Conservation (phyloP, 176 grass and related monocot genomes). For the Olyra latifolia region DNA sequence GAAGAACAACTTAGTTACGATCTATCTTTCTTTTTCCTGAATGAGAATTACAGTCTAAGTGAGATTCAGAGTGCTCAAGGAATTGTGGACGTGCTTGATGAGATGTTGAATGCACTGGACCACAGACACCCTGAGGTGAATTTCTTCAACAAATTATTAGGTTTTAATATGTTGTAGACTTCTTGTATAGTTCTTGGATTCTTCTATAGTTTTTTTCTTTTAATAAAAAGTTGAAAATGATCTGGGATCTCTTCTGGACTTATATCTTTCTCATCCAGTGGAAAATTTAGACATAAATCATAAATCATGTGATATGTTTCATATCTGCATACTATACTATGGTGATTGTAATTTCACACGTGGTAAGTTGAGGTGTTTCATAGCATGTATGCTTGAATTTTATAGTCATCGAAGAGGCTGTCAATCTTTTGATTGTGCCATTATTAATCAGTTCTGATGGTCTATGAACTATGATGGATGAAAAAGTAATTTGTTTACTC, state of each 20-base stretch:
- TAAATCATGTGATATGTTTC: neutral
- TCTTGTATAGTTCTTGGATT: neutral
- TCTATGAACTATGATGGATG: slow-evolving; percentile 15
- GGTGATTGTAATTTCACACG: neutral
- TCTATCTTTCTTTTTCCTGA: slow-evolving; percentile 20
- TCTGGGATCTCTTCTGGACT: slow-evolving; percentile 3
- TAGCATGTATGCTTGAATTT: slow-evolving; percentile 5
- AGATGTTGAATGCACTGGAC: slow-evolving; percentile 97
- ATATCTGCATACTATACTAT: neutral
- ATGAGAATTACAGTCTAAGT: slow-evolving; percentile 57
- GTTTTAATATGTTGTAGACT: neutral
- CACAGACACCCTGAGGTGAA: slow-evolving; percentile 79
- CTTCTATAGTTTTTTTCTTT: neutral
- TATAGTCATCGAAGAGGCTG: neutral
- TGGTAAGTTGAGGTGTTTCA: neutral
- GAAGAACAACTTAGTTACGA: neutral
- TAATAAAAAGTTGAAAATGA: slow-evolving; percentile 4
- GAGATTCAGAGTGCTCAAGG: slow-evolving; percentile 94
- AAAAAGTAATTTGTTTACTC: neutral
- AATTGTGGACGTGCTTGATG: slow-evolving; percentile 87
- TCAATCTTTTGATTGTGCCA: neutral
- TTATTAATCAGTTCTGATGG: neutral
- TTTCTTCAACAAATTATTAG: slow-evolving; percentile 12
- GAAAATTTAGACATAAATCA: neutral
- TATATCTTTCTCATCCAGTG: neutral